A percentile compares a stretch with the other conserved stretches of the same genome.
Conservation (phyloP, 1,284 basidiomycete genomes). For the Ganoderma multipileum region DNA sequence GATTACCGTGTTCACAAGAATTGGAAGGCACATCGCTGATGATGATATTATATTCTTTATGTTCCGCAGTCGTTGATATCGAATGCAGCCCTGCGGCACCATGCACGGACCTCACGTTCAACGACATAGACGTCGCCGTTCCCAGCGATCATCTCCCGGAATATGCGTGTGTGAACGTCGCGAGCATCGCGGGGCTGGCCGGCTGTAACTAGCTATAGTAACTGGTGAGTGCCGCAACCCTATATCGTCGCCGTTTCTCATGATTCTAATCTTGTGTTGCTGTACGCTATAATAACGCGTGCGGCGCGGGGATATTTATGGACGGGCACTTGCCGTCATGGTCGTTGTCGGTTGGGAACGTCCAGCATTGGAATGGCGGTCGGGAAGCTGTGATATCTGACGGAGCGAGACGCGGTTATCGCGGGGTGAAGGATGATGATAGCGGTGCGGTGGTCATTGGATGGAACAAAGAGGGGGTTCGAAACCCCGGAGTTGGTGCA, state of each 20-base stretch:
- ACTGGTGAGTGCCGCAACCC: conserved; percentile 15
- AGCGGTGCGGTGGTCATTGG: not conserved
- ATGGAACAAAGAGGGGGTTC: not conserved
- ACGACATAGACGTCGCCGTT: conserved; percentile 48
- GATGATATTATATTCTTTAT: conserved; percentile 4
- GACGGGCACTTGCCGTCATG: conserved; percentile 1
- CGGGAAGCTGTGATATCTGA: conserved; percentile 11
- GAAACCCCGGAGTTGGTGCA: not conserved
- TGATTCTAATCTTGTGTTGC: conserved; percentile 6
- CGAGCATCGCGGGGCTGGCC: conserved; percentile 38
- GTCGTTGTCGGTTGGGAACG: conserved; percentile 1
- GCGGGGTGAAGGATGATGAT: not conserved
- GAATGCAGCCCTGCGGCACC: conserved; percentile 59
- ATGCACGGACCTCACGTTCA: conserved; percentile 54
- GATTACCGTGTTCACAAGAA: not conserved
- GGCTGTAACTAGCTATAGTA: conserved; percentile 3
- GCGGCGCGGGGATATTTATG: conserved; percentile 2
- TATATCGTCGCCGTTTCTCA: not conserved
- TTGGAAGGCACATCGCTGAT: conserved; percentile 6
- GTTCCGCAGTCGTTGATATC: conserved; percentile 55
- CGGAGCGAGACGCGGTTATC: not conserved
- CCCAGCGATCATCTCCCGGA: conserved; percentile 45
- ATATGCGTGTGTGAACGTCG: conserved; percentile 56
- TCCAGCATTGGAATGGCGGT: not conserved
- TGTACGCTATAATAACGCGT: not conserved